These are phyloP conservation scores for Penicillium sp. DNA, from an alignment of 2,329 filamentous ascomycete species.

Conservation along the genomic window DNA sequence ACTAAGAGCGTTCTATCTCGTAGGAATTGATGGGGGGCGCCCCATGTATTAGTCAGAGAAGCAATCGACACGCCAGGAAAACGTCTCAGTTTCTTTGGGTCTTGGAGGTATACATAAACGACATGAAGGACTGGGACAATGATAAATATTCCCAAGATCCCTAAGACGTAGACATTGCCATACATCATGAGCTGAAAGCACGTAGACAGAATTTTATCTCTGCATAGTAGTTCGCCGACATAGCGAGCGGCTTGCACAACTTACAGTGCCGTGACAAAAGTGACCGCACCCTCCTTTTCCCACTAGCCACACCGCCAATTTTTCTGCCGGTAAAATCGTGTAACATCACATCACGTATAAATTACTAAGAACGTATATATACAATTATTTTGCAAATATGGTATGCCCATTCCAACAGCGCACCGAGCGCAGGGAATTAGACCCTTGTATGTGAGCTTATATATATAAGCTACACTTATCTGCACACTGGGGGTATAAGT, in stretches of 20 bases:
- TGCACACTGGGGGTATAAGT: neutral
- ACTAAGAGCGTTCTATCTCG: neutral
- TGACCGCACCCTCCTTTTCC: too few species aligned
- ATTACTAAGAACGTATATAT: too few species aligned
- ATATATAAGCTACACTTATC: neutral
- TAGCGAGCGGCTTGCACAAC: too few species aligned
- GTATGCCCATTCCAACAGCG: too few species aligned
- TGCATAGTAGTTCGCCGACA: too few species aligned
- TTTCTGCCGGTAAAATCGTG: too few species aligned
- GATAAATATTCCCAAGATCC: neutral
- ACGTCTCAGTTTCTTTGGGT: neutral
- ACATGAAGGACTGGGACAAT: neutral
- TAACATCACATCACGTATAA: too few species aligned
- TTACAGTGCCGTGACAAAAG: too few species aligned
- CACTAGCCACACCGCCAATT: too few species aligned
- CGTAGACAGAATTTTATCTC: too few species aligned
- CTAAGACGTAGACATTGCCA: neutral
- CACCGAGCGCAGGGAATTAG: too few species aligned
- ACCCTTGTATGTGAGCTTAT: neutral
- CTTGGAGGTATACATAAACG: neutral
- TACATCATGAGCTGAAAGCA: neutral
- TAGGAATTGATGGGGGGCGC: neutral
- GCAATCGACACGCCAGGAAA: neutral
- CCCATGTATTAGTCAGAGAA: neutral
- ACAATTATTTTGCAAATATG: too few species aligned